Evolutionary conservation across 495 filamentous ascomycete species (phyloP).

Genomic region (Xylaria cubensis): DNA sequence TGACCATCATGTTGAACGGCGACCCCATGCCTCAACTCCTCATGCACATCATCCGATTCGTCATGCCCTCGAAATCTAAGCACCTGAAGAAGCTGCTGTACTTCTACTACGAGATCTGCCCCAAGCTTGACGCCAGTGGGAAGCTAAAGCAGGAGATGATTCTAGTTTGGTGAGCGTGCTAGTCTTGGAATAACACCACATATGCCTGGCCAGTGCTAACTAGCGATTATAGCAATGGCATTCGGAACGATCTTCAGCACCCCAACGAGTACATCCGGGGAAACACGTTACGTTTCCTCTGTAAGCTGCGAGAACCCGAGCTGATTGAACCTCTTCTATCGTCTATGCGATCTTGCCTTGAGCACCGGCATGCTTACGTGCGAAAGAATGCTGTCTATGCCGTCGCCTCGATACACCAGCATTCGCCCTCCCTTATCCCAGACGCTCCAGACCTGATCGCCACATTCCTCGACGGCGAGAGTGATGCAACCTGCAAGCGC

Average conservation of each 20-base stretch:
- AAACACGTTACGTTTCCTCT: constrained; percentile 94
- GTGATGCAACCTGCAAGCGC: constrained; percentile 94
- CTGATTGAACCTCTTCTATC: constrained; percentile 95
- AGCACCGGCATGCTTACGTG: constrained; percentile 96
- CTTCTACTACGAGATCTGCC: constrained; percentile 99
- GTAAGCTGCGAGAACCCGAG: constrained; percentile 94
- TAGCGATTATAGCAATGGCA: constrained; percentile 76
- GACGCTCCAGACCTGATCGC: constrained; percentile 94
- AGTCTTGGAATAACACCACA: neutral
- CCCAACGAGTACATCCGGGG: constrained; percentile 98
- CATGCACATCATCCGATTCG: constrained; percentile 99
- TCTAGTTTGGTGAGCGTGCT: constrained; percentile 82
- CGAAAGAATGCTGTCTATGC: constrained; percentile 98
- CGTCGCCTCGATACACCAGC: constrained; percentile 88
- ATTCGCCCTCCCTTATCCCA: constrained; percentile 90
- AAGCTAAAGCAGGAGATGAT: constrained; percentile 99
- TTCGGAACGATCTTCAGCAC: constrained; percentile 95
- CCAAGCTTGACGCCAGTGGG: constrained; percentile 87
- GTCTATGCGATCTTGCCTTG: constrained; percentile 87
- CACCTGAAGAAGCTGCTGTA: constrained; percentile 97
- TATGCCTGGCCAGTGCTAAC: constrained; percentile 21
- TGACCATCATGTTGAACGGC: constrained; percentile 97
- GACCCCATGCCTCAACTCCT: constrained; percentile 93
- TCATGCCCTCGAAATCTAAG: constrained; percentile 98
- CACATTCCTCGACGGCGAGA: constrained; percentile 89